phyloP scores from a whole-genome alignment of 306 rosid genomes.

The Calophaca sinica region DNA sequence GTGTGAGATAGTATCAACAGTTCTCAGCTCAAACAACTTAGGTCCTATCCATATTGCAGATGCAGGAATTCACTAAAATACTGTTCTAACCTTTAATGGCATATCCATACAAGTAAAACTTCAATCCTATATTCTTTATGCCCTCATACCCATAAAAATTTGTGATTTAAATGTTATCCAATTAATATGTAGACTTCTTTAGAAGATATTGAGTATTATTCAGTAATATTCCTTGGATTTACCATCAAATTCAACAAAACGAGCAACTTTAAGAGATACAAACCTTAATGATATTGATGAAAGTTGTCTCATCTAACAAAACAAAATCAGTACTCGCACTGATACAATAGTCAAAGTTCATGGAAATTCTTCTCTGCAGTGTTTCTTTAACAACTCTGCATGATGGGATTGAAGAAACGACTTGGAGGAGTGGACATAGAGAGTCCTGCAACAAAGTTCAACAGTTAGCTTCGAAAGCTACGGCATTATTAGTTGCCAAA shows the following conservation, averaged over 20 bases:
- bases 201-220: constrained; percentile 39
- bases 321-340: constrained; percentile 82
- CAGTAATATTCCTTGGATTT: constrained; percentile 36
- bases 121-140: constrained; percentile 13
- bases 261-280: constrained; percentile 46
- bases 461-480: constrained; percentile 71
- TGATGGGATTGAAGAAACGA: constrained; percentile 76
- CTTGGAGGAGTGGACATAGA: constrained; percentile 84
- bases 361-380: constrained; percentile 76
- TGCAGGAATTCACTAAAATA: constrained; percentile 31
- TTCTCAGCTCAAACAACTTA: constrained; percentile 35
- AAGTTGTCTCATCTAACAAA: constrained; percentile 72
- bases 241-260: constrained; percentile 42
- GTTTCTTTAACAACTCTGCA: constrained; percentile 82
- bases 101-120: constrained; percentile 17
- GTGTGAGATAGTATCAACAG: constrained; percentile 33
- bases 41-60: constrained; percentile 25
- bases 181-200: not conserved
- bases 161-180: constrained; percentile 18
- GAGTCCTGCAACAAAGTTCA: constrained; percentile 97
- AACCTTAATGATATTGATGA: constrained; percentile 80
- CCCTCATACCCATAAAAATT: constrained; percentile 10
- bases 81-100: constrained; percentile 17
- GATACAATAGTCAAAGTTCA: constrained; percentile 93
- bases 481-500: constrained; percentile 71